Conservation (phyloP, 805 yeast species). For the Metschnikowia orientalis region DNA sequence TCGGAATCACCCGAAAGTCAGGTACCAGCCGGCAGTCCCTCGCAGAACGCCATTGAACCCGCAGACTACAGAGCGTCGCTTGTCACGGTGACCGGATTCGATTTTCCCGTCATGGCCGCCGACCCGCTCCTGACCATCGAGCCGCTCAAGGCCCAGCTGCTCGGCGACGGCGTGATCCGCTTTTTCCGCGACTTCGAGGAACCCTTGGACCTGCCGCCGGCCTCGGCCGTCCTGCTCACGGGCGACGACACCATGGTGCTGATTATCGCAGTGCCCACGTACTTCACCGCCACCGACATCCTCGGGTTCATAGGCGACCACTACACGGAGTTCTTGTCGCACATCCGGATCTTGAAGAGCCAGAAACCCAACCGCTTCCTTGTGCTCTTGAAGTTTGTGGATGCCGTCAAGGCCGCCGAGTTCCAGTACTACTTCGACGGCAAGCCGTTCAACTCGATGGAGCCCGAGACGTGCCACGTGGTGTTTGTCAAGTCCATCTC, state of each 20-base stretch:
- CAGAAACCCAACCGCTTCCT: slow-evolving; percentile 64
- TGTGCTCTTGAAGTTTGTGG: slow-evolving; percentile 71
- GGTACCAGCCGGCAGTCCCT: too few relatives aligned
- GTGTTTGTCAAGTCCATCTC: slow-evolving; percentile 61
- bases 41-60: too few relatives aligned
- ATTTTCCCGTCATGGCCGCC: slow-evolving; percentile 8
- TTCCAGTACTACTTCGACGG: slow-evolving; percentile 71
- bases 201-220: slow-evolving; percentile 4
- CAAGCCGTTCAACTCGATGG: slow-evolving; percentile 75
- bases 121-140: slow-evolving; percentile 20
- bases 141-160: slow-evolving; percentile 56
- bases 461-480: slow-evolving; percentile 80
- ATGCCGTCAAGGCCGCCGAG: slow-evolving; percentile 48
- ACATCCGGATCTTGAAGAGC: slow-evolving; percentile 68
- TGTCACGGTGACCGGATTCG: slow-evolving; percentile 22
- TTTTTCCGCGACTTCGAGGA: slow-evolving; percentile 50
- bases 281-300: slow-evolving; percentile 79
- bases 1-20: too few relatives aligned
- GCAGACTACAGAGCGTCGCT: slow-evolving; percentile 32
- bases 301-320: slow-evolving; percentile 74
- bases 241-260: slow-evolving; percentile 69
- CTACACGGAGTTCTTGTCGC: slow-evolving; percentile 52
- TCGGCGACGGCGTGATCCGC: slow-evolving; percentile 73
- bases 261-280: slow-evolving; percentile 81
- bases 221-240: slow-evolving; percentile 10